phyloP scores from a whole-genome alignment of 345 rosid genomes.

The Cardamine resedifolia region DNA sequence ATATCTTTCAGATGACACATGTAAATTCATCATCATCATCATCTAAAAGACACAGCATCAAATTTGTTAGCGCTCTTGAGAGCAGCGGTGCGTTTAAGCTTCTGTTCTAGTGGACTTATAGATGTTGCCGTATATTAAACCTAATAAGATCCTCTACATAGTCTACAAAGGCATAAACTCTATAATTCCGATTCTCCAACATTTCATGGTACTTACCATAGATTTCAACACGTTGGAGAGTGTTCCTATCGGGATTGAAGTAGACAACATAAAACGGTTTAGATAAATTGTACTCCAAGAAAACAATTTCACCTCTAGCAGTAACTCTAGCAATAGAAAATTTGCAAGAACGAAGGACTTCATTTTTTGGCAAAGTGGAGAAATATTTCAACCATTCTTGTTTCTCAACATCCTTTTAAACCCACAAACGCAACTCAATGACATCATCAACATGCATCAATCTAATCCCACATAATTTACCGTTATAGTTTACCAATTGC shows the following conservation, averaged over 20 bases:
- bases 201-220: neutral
- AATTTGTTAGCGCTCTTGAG: neutral
- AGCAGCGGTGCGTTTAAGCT: neutral
- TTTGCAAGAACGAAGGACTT: too few relatives aligned
- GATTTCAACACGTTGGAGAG: neutral
- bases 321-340: too few relatives aligned
- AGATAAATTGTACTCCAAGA: too few relatives aligned
- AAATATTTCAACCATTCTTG: too few relatives aligned
- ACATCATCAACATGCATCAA: too few relatives aligned
- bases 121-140: neutral
- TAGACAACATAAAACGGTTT: neutral
- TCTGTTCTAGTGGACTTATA: neutral
- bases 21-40: neutral
- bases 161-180: neutral
- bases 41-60: neutral
- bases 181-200: neutral
- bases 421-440: neutral
- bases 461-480: too few relatives aligned
- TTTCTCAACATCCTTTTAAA: too few relatives aligned
- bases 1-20: too few relatives aligned
- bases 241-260: neutral
- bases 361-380: too few relatives aligned
- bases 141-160: neutral
- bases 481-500: neutral
- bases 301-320: too few relatives aligned